Base-by-base conservation (phyloP, 176 grass and related monocot species). In the bread wheat (Triticum aestivum) region DNA sequence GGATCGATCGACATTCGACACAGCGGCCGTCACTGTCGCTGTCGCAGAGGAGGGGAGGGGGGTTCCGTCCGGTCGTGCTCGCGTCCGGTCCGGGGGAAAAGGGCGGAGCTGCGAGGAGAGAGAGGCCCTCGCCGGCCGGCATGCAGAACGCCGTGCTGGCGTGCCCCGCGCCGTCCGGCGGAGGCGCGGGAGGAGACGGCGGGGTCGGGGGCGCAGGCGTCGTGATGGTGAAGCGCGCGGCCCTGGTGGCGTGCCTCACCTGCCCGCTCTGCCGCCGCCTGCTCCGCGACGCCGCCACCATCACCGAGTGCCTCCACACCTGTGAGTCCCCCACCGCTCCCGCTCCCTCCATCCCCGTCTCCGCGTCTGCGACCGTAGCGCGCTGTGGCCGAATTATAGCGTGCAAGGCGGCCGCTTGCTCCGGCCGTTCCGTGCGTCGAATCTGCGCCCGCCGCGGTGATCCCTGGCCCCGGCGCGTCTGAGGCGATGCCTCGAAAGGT, bases 291-390 rank as follows among this genome's bases (percentile, higher is more conserved):
- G 91, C 93, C 34, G 73, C 84, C 82, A 95, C 93, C 91, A 89
- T 95, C 58, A 87, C 91, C 61, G 91, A 95, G 89, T 95, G 93
- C 81, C 93, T 95, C 73, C 93, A 95, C 89, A 93, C 91, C 61
- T 95, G 93, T 95, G 91, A 93, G 93, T 79, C 8, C 49, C 9
- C 11, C 32, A 11, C 42, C 42, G 42, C 42, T 45, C 42, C 42
- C 42, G 42, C 42, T 21, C 41, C 7, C 71, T 8, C 78, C 39
- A 38, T 38, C 39, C 8, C 27, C 69, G 29, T 0, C 27, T 20
- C 54, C 47, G 44, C 9, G 47, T 5, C 0, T 58, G 54, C 54
- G 56, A 68, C 42, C n/a, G 29, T 66, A 51, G 73, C 44, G 44
- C 56, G 44, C 1, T 29, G 32, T 2, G 41, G 10, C 20, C 15